phyloP scores from a whole-genome alignment of 2,329 filamentous ascomycete genomes.

The Chalaropsis ovoidea region DNA sequence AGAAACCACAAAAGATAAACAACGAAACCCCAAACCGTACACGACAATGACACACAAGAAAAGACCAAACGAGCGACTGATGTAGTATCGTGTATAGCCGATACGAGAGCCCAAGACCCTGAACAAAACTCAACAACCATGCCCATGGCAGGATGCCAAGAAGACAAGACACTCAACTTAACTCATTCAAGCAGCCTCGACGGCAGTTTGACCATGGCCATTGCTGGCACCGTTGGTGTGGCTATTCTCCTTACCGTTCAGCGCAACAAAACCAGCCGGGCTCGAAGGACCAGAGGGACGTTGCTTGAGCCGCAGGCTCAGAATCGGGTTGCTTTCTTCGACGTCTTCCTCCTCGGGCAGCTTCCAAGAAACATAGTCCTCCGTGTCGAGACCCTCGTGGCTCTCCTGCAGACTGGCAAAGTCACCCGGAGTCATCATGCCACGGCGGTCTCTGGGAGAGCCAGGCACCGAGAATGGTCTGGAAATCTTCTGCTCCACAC shows the following conservation, averaged over 20 bases:
- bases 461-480: slow-evolving; percentile 89
- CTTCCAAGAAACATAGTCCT: slow-evolving; percentile 98
- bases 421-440: slow-evolving; percentile 98
- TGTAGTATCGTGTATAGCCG: slow-evolving; percentile 15
- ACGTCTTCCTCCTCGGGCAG: slow-evolving; percentile 91
- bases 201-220: slow-evolving; percentile 11
- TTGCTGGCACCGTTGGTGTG: slow-evolving; percentile 13
- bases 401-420: slow-evolving; percentile 95
- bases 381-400: slow-evolving; percentile 81
- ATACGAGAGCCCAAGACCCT: slow-evolving; percentile 9
- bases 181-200: slow-evolving; percentile 22
- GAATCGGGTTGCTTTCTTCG: slow-evolving; percentile 55
- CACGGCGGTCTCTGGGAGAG: slow-evolving; percentile 77
- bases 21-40: background rate
- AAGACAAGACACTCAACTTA: background rate
- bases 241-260: slow-evolving; percentile 21
- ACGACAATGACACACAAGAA: background rate
- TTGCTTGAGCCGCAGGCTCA: slow-evolving; percentile 48
- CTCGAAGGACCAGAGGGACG: slow-evolving; percentile 30
- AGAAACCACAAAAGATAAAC: background rate
- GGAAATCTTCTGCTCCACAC: slow-evolving; percentile 89
- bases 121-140: background rate
- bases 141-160: background rate
- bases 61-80: background rate
- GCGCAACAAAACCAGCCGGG: slow-evolving; percentile 24